Conservation (phyloP, 192 early-diverging fungal species). For the Coemansia umbellata region DNA sequence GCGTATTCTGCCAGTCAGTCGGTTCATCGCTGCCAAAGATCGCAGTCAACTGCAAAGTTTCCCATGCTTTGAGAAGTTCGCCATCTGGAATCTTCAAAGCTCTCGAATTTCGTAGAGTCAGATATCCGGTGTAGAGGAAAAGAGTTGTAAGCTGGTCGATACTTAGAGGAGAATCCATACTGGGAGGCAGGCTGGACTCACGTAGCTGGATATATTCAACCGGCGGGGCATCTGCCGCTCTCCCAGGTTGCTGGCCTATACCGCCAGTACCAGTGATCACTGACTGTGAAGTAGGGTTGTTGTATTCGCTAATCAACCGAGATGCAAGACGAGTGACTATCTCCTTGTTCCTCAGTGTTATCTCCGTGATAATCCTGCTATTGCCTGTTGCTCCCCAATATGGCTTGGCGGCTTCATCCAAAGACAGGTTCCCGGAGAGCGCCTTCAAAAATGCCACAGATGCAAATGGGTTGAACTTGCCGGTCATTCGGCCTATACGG, state of each 20-base stretch:
- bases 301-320: not conserved
- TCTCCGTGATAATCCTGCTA: not conserved
- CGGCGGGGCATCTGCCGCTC: too few relatives aligned
- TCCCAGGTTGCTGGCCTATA: too few relatives aligned
- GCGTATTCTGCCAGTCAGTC: not conserved
- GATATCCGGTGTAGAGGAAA: constrained; percentile 11
- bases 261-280: too few relatives aligned
- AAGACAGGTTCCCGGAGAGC: not conserved
- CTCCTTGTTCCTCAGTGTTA: not conserved
- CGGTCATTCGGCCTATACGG: not conserved
- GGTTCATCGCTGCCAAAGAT: not conserved
- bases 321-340: not conserved
- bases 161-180: not conserved
- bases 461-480: constrained; percentile 5
- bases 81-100: constrained; percentile 6
- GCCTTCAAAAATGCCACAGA: not conserved
- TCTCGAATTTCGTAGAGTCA: not conserved
- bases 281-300: too few relatives aligned
- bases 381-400: not conserved
- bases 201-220: not conserved
- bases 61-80: constrained; percentile 4
- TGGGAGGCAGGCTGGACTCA: not conserved
- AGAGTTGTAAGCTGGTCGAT: constrained; percentile 3
- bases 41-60: not conserved
- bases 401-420: not conserved